These are phyloP conservation scores for Globisporangium abappressorium DNA, from an alignment of 352 stramenopile genomes.

Conservation along the genomic window DNA sequence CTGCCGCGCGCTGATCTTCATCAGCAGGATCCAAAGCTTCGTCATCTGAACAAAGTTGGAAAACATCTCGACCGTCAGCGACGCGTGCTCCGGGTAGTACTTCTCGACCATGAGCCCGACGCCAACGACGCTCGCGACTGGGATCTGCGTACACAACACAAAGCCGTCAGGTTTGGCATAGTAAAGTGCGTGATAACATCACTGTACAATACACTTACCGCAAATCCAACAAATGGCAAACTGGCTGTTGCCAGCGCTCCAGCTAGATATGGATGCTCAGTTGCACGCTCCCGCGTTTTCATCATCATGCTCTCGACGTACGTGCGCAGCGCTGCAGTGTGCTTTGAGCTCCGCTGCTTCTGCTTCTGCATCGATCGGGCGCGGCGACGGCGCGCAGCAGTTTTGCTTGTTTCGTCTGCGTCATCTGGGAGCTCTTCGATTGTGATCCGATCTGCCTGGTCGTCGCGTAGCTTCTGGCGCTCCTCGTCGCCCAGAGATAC, in stretches of 20 bases:
- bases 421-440: constrained; percentile 65
- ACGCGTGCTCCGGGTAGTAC: constrained; percentile 75
- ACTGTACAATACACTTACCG: constrained; percentile 30
- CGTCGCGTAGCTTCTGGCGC: constrained; percentile 26
- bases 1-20: constrained; percentile 77
- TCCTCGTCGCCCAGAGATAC: constrained; percentile 71
- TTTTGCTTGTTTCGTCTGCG: constrained; percentile 19
- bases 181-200: neutral
- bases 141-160: constrained; percentile 41
- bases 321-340: constrained; percentile 39
- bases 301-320: constrained; percentile 46
- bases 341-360: constrained; percentile 28
- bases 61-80: constrained; percentile 60
- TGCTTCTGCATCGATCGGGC: constrained; percentile 13
- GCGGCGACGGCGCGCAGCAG: constrained; percentile 7
- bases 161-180: neutral
- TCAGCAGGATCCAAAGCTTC: constrained; percentile 70
- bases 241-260: constrained; percentile 53
- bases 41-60: constrained; percentile 83
- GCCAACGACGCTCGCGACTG: constrained; percentile 64
- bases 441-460: constrained; percentile 57
- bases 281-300: constrained; percentile 35
- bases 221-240: constrained; percentile 78
- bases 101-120: constrained; percentile 74
- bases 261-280: constrained; percentile 58